Base-by-base conservation (phyloP, 768 basidiomycete species). In the Trametes elegans region DNA sequence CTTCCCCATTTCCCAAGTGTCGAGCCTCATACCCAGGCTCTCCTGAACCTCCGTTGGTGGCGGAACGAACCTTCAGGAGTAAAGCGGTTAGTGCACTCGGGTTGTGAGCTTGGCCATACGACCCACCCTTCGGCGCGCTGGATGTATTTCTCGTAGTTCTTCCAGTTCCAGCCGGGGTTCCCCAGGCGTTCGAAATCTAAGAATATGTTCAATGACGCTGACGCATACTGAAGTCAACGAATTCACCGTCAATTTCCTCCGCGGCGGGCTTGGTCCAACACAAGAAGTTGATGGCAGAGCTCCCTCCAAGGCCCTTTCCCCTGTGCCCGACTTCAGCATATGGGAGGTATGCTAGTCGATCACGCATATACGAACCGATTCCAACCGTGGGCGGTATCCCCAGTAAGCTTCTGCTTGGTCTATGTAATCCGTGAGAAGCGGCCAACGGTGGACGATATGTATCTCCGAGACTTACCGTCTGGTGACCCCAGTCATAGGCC, bases 151-250 rank as follows among this genome's bases (percentile, higher is more conserved):
- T 62, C 49, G 29, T 52, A 61, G 34, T 62, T 60, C 23, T 57
- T 47, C 63, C 62, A 68, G 31, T 64, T 66, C 65, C 64, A 68
- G 1, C 65, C 65, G 0, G 65, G 64, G 49, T 68, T 68, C 0
- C 67, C 67, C 0, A 68, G 62, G 8, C 59, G 53, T 51, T 64
- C 65, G 24, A 64, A 49, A 23, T 66, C 67, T 64, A 31, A 11
- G 16, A 7, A 26, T 5, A 14, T 1, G 2, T 40, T n/a, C 16
- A 23, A 43, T 49, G n/a, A 14, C 11, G 13, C 28, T 7, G 2
- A 7, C 24, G 13, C 32, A 14, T 3, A 29, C 39, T 10, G 23
- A 24, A 29, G 5, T 7, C 2, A 10, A 7, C 5, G 7, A 21
- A n/a, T 49, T 42, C 8, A 68, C 66, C 66, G 29, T 68, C 58